Evolutionary conservation across 2,329 filamentous ascomycete genomes (phyloP), one percentile per base, ranked within the genome.

Genomic region (Colletotrichum neosansevieriae): DNA sequence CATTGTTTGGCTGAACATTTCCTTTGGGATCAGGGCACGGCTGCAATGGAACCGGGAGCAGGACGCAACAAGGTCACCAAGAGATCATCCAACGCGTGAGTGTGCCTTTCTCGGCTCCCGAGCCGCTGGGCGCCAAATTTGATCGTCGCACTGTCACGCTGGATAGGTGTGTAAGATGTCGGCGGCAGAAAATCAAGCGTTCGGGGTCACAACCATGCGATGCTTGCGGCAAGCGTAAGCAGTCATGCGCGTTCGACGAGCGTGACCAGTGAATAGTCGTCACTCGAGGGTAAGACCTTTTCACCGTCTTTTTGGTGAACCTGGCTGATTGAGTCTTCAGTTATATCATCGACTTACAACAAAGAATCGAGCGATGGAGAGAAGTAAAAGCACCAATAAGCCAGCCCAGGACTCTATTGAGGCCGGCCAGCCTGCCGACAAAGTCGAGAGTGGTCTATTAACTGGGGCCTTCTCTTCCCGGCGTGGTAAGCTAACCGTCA

Each of bases 241-340:
- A 81, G 17, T 69, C 75, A 1, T 83, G 82, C 61, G 74, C 76
- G 6, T 83, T 83, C 58, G 80, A 84, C 65, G 80, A 83, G 44
- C 77, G 78, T n/a, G 80, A 83, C 42, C 81, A 84, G 57, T 85
- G 85, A 69, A 76, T 86, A 13, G 73, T 85, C 4, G 83, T 86
- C 4, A 84, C 83, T 13, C 77, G 78, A 75, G 81, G 81, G 83
- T 84, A 71, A 61, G 75, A 21, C 21, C 21, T 42, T 32, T 17
- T 12, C 29, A 29, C 32, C 21, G 15, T 12, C 21, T n/a, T 17
- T 29, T 50, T 11, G 21, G 6, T 44, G 19, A 61, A 29, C 44
- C n/a, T 49, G 19, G 54, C 45, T 63, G 58, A 32, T 19, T 56
- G 29, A 13, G 34, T 51, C 19, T 59, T 6, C 17, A 73, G 72